These are phyloP conservation scores for Xylaria flabelliformis DNA, from an alignment of 495 filamentous ascomycete species.

Conservation along the genomic window DNA sequence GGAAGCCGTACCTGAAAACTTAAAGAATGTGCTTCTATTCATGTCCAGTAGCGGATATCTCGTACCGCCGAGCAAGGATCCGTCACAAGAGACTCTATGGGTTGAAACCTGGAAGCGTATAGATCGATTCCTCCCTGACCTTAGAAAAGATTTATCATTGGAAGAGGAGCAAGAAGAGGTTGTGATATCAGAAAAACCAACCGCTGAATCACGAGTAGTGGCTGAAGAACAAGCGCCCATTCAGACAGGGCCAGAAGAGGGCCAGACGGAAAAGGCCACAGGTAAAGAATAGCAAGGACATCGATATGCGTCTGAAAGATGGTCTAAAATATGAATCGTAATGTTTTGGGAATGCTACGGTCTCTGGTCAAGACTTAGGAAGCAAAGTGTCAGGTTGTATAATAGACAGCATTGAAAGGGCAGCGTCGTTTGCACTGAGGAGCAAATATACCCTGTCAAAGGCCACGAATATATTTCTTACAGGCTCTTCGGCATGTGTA, in stretches of 20 bases:
- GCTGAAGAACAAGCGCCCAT: slow-evolving; percentile 31
- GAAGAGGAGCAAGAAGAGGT: slow-evolving; percentile 42
- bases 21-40: slow-evolving; percentile 96
- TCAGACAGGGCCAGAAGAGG: slow-evolving; percentile 17
- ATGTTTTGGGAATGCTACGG: background rate
- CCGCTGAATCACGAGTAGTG: slow-evolving; percentile 55
- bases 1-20: slow-evolving; percentile 91
- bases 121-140: slow-evolving; percentile 84
- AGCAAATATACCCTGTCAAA: slow-evolving; percentile 21
- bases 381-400: slow-evolving; percentile 32
- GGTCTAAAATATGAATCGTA: background rate
- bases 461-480: background rate
- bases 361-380: background rate
- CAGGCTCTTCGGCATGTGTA: background rate
- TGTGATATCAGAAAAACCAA: slow-evolving; percentile 40
- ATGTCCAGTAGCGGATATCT: slow-evolving; percentile 92
- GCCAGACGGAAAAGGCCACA: slow-evolving; percentile 27
- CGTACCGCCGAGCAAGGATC: slow-evolving; percentile 69
- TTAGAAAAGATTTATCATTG: slow-evolving; percentile 60
- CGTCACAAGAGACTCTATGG: slow-evolving; percentile 68
- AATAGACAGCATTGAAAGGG: slow-evolving; percentile 33
- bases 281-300: background rate
- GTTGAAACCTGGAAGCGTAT: slow-evolving; percentile 86
- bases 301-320: background rate
- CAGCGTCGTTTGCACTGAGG: slow-evolving; percentile 15